These are phyloP conservation scores for Blastomyces gilchristii DNA, from an alignment of 2,329 filamentous ascomycete species.

Conservation along the genomic window DNA sequence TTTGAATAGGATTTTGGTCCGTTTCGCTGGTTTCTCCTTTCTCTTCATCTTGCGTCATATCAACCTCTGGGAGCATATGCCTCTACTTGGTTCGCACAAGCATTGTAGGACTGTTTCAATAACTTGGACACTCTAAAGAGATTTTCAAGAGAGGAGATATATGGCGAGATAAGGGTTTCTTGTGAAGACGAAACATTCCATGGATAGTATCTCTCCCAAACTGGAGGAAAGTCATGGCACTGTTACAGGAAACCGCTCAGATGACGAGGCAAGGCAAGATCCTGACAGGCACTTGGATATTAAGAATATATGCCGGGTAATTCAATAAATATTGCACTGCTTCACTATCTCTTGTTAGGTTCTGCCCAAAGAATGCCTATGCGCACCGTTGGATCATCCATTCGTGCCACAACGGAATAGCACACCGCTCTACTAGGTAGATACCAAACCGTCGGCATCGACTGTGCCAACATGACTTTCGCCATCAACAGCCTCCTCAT, in stretches of 20 bases:
- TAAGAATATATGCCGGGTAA: neutral
- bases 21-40: neutral
- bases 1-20: neutral
- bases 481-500: constrained; percentile 44
- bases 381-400: too few relatives aligned
- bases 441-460: constrained; percentile 37
- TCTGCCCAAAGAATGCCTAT: neutral
- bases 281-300: neutral
- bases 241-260: neutral
- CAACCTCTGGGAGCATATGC: neutral
- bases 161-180: neutral
- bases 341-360: neutral
- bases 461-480: constrained; percentile 48
- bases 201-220: neutral
- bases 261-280: neutral
- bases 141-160: too few relatives aligned
- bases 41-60: neutral
- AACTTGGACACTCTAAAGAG: too few relatives aligned
- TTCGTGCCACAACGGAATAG: constrained; percentile 23
- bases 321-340: neutral
- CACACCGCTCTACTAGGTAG: constrained; percentile 24
- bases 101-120: neutral
- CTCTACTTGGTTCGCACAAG: neutral
- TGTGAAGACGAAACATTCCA: neutral
- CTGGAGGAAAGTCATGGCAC: neutral